These are phyloP conservation scores for Mycena albidolilacea DNA, from an alignment of 768 basidiomycete genomes.

Conservation along the genomic window DNA sequence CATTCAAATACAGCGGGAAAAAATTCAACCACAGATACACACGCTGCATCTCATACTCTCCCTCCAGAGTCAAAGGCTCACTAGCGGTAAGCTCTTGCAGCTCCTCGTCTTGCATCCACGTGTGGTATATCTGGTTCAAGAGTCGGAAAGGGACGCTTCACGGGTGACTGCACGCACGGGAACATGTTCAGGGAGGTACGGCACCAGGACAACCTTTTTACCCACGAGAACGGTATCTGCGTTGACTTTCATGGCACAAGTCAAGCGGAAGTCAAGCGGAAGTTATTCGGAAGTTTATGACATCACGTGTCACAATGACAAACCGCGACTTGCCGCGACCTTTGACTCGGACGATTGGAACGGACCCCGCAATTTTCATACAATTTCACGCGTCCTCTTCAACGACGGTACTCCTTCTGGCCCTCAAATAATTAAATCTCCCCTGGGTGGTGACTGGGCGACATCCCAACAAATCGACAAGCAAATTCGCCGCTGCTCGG, in stretches of 20 bases:
- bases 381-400: too few species aligned
- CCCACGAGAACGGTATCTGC: slow-evolving; percentile 76
- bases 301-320: background rate
- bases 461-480: background rate
- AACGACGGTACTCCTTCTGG: too few species aligned
- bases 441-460: background rate
- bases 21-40: slow-evolving; percentile 37
- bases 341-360: too few species aligned
- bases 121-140: slow-evolving; percentile 79
- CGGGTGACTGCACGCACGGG: slow-evolving; percentile 47
- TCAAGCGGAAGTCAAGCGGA: background rate
- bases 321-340: too few species aligned
- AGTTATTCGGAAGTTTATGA: background rate
- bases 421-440: too few species aligned
- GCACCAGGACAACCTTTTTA: slow-evolving; percentile 80
- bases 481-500: background rate
- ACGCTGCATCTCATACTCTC: slow-evolving; percentile 95
- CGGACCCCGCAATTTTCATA: too few species aligned
- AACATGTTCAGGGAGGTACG: slow-evolving; percentile 77
- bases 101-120: slow-evolving; percentile 88
- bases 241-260: slow-evolving; percentile 73
- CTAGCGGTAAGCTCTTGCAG: slow-evolving; percentile 86
- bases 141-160: slow-evolving; percentile 6
- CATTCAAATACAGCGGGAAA: slow-evolving; percentile 1
- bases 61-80: slow-evolving; percentile 82